These are phyloP conservation scores for Pichia sp. DNA, from an alignment of 1,139 yeast species.

Conservation along the genomic window DNA sequence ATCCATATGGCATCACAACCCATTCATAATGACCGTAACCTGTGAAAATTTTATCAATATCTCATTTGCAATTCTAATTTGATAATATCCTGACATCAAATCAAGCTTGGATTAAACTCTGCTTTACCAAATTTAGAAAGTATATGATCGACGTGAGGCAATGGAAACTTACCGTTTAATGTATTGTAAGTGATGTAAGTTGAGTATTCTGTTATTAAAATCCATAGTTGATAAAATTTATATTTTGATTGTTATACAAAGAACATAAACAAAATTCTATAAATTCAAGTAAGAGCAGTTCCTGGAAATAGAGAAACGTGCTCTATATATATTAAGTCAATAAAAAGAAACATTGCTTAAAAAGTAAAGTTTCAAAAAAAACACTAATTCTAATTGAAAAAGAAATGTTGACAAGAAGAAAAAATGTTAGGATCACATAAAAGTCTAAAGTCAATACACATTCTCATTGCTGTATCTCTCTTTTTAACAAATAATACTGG, in stretches of 20 bases:
- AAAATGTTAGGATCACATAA: too few relatives aligned
- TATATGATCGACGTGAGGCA: not conserved
- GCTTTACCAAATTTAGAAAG: conserved; percentile 3
- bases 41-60: conserved; percentile 3
- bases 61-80: conserved; percentile 14
- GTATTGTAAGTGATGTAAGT: not conserved
- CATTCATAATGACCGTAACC: conserved; percentile 18
- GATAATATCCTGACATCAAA: conserved; percentile 19
- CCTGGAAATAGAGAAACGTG: too few relatives aligned
- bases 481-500: conserved; percentile 11
- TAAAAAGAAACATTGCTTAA: too few relatives aligned
- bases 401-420: too few relatives aligned
- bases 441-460: conserved; percentile 19
- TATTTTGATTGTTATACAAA: too few relatives aligned
- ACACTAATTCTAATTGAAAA: too few relatives aligned
- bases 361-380: too few relatives aligned
- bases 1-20: conserved; percentile 23
- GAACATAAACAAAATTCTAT: too few relatives aligned
- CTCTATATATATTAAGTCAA: too few relatives aligned
- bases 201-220: not conserved
- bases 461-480: conserved; percentile 15
- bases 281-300: too few relatives aligned
- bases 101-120: conserved; percentile 17
- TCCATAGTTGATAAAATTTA: not conserved
- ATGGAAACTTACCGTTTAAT: not conserved